Conservation (phyloP, 1,139 yeast species). For the Magnusiomyces suaveolens region DNA sequence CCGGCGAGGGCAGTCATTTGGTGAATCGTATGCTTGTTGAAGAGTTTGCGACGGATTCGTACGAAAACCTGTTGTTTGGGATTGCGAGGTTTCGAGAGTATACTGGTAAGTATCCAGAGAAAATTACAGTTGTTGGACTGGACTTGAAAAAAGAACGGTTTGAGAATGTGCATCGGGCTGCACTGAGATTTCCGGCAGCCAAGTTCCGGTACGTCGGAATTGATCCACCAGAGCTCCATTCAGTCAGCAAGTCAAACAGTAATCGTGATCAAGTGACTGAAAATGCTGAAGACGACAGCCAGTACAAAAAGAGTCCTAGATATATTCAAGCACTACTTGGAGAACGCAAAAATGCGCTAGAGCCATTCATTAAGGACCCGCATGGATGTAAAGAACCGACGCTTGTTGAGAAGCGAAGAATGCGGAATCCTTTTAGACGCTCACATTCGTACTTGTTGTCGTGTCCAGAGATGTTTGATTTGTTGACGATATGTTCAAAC, state of each 20-base stretch:
- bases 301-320: not conserved
- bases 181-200: constrained; percentile 36
- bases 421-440: constrained; percentile 54
- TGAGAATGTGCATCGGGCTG: constrained; percentile 45
- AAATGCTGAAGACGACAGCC: not conserved
- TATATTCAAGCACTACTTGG: constrained; percentile 9
- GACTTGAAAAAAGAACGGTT: constrained; percentile 62
- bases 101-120: constrained; percentile 40
- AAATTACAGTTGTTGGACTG: constrained; percentile 57
- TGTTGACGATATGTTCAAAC: constrained; percentile 18
- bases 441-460: constrained; percentile 35
- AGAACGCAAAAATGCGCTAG: constrained; percentile 49
- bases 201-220: constrained; percentile 48
- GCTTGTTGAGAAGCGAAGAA: constrained; percentile 35
- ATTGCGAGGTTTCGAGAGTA: constrained; percentile 48
- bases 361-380: constrained; percentile 50
- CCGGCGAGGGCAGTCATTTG: constrained; percentile 9
- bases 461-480: constrained; percentile 19
- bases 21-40: constrained; percentile 40
- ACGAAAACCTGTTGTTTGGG: constrained; percentile 64
- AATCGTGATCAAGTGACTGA: not conserved
- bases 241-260: constrained; percentile 12
- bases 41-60: constrained; percentile 71
- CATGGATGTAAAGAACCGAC: constrained; percentile 45
- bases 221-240: constrained; percentile 34